Evolutionary conservation across 768 basidiomycete genomes (phyloP), one percentile per base, ranked within the genome.

Genomic region (Russula vinacea): DNA sequence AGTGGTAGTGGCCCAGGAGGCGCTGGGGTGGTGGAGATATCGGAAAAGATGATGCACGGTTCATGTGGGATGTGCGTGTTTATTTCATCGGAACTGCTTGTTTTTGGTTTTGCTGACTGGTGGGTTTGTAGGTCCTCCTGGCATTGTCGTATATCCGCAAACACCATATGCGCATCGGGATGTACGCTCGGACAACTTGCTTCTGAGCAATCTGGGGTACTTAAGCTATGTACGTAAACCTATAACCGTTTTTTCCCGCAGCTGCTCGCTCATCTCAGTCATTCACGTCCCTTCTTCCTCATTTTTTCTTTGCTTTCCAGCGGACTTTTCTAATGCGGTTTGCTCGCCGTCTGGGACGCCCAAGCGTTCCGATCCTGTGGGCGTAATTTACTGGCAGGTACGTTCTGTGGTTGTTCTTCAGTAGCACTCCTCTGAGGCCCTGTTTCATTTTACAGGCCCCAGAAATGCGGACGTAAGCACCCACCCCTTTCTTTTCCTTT

Each of bases 311-410:
- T n/a, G n/a, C n/a, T 29, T 32, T 51, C 10, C 56, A 74, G 90
- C 88, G 66, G 92, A 94, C 74, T 93, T 94, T 74, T 90, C 90
- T 2, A 87, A 80, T 62, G 90, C 90, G 19, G 80, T 90, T 17
- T 80, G 79, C 67, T 82, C 90, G 14, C 71, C 82, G 14, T 73
- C 73, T n/a, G 78, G 81, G 11, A 74, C 78, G 0, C 81, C 87
- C 3, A 79, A 78, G 66, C 76, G 79, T 19, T 78, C 77, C 19
- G 89, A 90, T 39, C 72, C 74, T 26, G 88, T 83, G 3, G 90
- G 90, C 8, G 89, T 92, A 22, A 72, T 84, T 22, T 92, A 86
- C 76, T 93, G 90, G 90, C 90, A 92, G 80, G 85, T 81, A 62
- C 67, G 81, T 58, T 67, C 14, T 32, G 33, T 1, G 42, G 5